phyloP scores from a whole-genome alignment of 192 early-diverging fungal species.

The Umbelopsis ramanniana region DNA sequence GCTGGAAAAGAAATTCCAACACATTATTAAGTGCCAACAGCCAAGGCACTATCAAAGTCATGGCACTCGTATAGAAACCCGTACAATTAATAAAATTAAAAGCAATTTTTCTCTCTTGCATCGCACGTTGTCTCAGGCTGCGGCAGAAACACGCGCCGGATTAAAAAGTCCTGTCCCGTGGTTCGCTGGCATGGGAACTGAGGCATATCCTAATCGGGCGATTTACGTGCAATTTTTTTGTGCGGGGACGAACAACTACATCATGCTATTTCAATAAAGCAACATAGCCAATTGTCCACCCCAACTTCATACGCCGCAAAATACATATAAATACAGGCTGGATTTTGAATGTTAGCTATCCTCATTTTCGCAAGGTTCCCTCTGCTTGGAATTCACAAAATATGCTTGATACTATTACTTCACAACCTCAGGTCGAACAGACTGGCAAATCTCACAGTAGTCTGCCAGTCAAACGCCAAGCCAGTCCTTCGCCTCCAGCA shows the following conservation, averaged over 20 bases:
- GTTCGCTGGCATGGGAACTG: neutral
- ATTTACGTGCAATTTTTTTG: conserved; percentile 7
- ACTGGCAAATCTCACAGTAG: neutral
- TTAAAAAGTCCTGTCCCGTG: neutral
- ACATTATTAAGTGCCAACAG: conserved; percentile 87
- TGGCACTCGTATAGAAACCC: conserved; percentile 75
- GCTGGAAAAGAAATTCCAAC: conserved; percentile 84
- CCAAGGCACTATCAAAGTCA: conserved; percentile 85
- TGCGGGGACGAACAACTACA: neutral
- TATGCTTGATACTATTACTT: neutral
- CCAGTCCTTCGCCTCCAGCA: conserved; percentile 13
- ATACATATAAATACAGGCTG: conserved; percentile 8
- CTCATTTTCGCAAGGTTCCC: neutral
- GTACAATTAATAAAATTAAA: conserved; percentile 9
- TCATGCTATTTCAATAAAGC: conserved; percentile 4
- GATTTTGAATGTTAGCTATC: neutral
- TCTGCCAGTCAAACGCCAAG: neutral
- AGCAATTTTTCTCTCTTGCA: no score
- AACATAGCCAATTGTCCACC: conserved; percentile 11
- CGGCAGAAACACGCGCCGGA: neutral
- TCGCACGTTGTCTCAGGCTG: conserved; percentile 2
- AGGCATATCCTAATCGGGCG: neutral
- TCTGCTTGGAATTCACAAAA: conserved; percentile 2
- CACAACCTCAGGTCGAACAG: neutral
- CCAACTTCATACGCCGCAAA: conserved; percentile 10